Percentiles rank a stretch among this genome's conserved stretches.
phyloP scores from a whole-genome alignment of 345 rosid genomes.

The Brassica cretica region DNA sequence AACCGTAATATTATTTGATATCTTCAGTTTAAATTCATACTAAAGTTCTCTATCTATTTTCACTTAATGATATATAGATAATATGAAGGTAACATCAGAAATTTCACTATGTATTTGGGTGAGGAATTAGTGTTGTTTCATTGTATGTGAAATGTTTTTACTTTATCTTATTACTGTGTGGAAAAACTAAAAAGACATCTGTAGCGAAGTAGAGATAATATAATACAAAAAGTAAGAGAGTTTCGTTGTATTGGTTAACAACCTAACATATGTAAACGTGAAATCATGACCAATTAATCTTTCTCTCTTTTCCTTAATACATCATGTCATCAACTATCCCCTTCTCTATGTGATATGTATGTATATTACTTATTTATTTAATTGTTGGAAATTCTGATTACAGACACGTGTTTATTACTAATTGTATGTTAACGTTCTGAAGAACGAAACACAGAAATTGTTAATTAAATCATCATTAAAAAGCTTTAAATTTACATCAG shows the following conservation, averaged over 20 bases:
- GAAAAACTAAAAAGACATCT: neutral
- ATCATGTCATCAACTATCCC: neutral
- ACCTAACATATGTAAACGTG: constrained; percentile 29
- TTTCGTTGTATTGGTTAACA: constrained; percentile 21
- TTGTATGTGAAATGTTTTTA: neutral
- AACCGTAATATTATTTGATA: neutral
- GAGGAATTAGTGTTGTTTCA: neutral
- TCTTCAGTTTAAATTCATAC: neutral
- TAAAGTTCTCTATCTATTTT: neutral
- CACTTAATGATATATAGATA: neutral
- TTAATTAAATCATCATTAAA: constrained; percentile 4
- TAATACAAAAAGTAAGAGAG: neutral
- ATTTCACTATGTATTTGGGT: neutral
- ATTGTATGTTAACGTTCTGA: constrained; percentile 3
- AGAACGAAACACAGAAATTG: constrained; percentile 8
- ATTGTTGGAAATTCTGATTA: neutral
- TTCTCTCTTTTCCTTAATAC: constrained; percentile 3
- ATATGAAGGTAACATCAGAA: neutral
- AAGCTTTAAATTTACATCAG: neutral
- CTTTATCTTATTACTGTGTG: neutral
- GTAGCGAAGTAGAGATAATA: neutral
- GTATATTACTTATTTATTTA: neutral
- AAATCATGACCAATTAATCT: constrained; percentile 29
- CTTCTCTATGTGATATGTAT: neutral
- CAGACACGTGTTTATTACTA: constrained; percentile 12